Evolutionary conservation across 2,329 filamentous ascomycete genomes (phyloP).

Genomic region (Fusarium ambrosium): DNA sequence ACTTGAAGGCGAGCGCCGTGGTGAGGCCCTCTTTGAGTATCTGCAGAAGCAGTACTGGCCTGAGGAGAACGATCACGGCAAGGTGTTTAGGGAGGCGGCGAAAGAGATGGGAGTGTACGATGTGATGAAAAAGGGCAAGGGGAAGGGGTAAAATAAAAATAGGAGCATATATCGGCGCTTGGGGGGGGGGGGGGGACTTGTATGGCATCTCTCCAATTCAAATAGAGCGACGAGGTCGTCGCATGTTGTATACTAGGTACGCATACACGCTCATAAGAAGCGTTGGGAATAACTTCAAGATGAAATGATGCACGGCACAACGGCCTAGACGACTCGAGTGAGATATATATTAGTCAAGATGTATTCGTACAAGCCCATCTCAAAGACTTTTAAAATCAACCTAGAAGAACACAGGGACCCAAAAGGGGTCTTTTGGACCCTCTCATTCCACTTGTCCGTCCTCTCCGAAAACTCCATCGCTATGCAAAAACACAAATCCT

Average conservation of each 20-base stretch:
- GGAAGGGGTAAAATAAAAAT: slow-evolving; percentile 27
- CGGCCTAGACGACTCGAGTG: background rate
- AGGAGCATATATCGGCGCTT: slow-evolving; percentile 7
- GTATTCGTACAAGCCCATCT: background rate
- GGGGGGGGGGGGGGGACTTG: background rate
- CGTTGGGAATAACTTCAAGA: slow-evolving; percentile 10
- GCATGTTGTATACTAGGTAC: slow-evolving; percentile 19
- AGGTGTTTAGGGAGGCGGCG: slow-evolving; percentile 52
- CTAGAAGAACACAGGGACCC: background rate
- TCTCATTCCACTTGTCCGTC: slow-evolving; percentile 13
- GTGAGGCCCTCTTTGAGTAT: slow-evolving; percentile 58
- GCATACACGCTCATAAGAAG: slow-evolving; percentile 1
- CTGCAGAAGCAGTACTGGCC: slow-evolving; percentile 57
- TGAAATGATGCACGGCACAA: background rate
- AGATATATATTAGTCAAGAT: background rate
- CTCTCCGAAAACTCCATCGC: slow-evolving; percentile 46
- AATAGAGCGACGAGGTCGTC: slow-evolving; percentile 13
- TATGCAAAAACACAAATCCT: slow-evolving; percentile 41
- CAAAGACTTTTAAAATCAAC: background rate
- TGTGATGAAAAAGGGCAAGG: slow-evolving; percentile 40
- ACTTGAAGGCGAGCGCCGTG: slow-evolving; percentile 54
- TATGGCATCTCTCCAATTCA: slow-evolving; percentile 19
- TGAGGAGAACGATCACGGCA: slow-evolving; percentile 39
- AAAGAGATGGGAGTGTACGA: slow-evolving; percentile 60
- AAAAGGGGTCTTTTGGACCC: slow-evolving; percentile 4